These are phyloP conservation scores for Aspergillus fijiensis DNA, from an alignment of 2,329 filamentous ascomycete genomes.

Conservation along the genomic window DNA sequence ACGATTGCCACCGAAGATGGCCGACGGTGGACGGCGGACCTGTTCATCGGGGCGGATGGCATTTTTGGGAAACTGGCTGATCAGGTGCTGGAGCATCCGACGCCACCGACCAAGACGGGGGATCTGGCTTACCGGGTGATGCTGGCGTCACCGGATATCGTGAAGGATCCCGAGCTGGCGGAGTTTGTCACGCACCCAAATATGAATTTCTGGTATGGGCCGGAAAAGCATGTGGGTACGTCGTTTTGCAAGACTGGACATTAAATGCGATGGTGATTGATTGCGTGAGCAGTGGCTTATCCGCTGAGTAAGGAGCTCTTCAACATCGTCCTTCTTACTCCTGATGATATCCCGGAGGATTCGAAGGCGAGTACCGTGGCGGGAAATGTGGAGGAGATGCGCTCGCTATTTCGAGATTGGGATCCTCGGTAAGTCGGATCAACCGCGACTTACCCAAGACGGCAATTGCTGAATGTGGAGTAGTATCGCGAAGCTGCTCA, in stretches of 20 bases:
- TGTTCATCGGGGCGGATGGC: slow-evolving; percentile 20
- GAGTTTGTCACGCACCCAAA: slow-evolving; percentile 29
- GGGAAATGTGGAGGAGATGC: slow-evolving; percentile 38
- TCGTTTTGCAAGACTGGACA: neutral
- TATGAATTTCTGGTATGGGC: slow-evolving; percentile 36
- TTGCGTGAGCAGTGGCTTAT: neutral
- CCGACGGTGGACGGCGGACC: slow-evolving; percentile 7
- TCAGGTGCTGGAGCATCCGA: slow-evolving; percentile 26
- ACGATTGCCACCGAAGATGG: neutral
- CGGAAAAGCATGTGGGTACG: slow-evolving; percentile 29
- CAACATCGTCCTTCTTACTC: slow-evolving; percentile 36
- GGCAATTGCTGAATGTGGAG: slow-evolving; percentile 12
- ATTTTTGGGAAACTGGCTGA: slow-evolving; percentile 27
- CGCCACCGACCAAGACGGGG: slow-evolving; percentile 30
- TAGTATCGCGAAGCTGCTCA: slow-evolving; percentile 18
- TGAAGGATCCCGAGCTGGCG: slow-evolving; percentile 28
- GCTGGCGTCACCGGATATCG: slow-evolving; percentile 28
- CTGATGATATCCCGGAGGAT: slow-evolving; percentile 22
- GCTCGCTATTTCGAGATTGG: slow-evolving; percentile 38
- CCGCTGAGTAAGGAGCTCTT: slow-evolving; percentile 23
- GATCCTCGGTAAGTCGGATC: slow-evolving; percentile 30
- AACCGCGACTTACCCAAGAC: neutral
- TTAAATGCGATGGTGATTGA: neutral
- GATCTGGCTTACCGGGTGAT: slow-evolving; percentile 41
- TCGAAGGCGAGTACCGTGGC: slow-evolving; percentile 26